Evolutionary conservation across 352 stramenopile genomes (phyloP).

Genomic region (Phytophthora tubulina): DNA sequence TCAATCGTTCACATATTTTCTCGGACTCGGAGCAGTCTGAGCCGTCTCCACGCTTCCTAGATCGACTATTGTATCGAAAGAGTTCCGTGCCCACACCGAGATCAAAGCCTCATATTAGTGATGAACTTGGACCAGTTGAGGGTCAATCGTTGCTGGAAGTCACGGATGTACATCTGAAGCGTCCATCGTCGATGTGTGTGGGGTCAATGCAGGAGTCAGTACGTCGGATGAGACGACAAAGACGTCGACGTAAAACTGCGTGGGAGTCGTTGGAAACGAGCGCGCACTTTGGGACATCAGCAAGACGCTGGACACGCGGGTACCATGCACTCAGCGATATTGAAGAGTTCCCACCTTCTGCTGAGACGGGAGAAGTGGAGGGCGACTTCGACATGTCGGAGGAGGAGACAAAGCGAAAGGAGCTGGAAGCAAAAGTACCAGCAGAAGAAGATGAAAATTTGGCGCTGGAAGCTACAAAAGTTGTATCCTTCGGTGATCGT

Average conservation of each 20-base stretch:
- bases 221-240: constrained; percentile 45
- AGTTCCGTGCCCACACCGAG: constrained; percentile 66
- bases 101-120: constrained; percentile 42
- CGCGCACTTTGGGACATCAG: constrained; percentile 63
- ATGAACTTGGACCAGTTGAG: constrained; percentile 42
- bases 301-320: constrained; percentile 71
- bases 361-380: constrained; percentile 25
- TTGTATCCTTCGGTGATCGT: constrained; percentile 24
- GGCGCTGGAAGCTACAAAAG: constrained; percentile 24
- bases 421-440: constrained; percentile 24
- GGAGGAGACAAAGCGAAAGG: constrained; percentile 29
- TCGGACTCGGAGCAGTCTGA: constrained; percentile 74
- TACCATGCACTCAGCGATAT: constrained; percentile 75
- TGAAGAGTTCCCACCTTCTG: constrained; percentile 50
- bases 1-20: constrained; percentile 36
- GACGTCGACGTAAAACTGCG: constrained; percentile 52
- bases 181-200: constrained; percentile 68
- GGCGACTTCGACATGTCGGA: constrained; percentile 25
- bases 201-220: constrained; percentile 54
- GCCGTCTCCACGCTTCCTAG: constrained; percentile 44
- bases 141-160: constrained; percentile 65
- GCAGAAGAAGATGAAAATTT: constrained; percentile 34
- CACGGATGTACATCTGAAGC: constrained; percentile 60
- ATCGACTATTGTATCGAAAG: constrained; percentile 59
- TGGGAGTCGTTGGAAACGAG: constrained; percentile 74